Conservation (phyloP, 345 rosid species). For the Dovyalis caffra region DNA sequence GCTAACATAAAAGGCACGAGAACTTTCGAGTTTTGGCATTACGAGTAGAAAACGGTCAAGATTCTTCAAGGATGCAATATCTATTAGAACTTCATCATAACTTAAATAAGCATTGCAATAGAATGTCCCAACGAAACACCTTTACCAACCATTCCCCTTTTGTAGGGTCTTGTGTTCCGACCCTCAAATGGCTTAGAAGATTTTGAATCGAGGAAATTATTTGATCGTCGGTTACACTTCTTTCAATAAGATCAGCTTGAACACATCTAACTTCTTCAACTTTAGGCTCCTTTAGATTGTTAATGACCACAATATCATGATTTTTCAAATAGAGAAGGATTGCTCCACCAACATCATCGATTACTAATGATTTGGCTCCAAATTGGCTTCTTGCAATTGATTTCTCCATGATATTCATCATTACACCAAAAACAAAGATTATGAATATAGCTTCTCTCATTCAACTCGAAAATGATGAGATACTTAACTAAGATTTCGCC, state of each 20-base stretch:
- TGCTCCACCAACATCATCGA: too few relatives aligned
- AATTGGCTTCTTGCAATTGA: too few relatives aligned
- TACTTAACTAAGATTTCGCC: too few relatives aligned
- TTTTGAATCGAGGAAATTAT: constrained; percentile 39
- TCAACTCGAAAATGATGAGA: too few relatives aligned
- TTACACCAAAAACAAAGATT: too few relatives aligned
- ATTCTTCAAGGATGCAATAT: constrained; percentile 77
- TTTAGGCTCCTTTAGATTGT: constrained; percentile 45
- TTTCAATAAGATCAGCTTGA: constrained; percentile 74
- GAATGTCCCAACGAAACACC: constrained; percentile 82
- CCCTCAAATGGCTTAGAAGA: constrained; percentile 45
- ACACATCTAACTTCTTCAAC: constrained; percentile 69
- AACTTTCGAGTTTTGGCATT: constrained; percentile 84
- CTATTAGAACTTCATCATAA: too few relatives aligned
- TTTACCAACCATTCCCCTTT: constrained; percentile 61
- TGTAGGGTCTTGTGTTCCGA: constrained; percentile 64
- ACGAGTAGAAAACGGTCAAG: constrained; percentile 48
- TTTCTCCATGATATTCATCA: too few relatives aligned
- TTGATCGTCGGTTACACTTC: constrained; percentile 57
- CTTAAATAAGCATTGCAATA: constrained; percentile 50
- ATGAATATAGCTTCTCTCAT: too few relatives aligned
- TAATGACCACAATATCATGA: constrained; percentile 69
- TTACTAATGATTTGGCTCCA: too few relatives aligned
- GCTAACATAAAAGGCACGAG: too few relatives aligned
- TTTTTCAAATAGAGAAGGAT: too few relatives aligned